These are phyloP conservation scores for Carex littledalei DNA, from an alignment of 176 grass and related monocot species.

Conservation along the genomic window DNA sequence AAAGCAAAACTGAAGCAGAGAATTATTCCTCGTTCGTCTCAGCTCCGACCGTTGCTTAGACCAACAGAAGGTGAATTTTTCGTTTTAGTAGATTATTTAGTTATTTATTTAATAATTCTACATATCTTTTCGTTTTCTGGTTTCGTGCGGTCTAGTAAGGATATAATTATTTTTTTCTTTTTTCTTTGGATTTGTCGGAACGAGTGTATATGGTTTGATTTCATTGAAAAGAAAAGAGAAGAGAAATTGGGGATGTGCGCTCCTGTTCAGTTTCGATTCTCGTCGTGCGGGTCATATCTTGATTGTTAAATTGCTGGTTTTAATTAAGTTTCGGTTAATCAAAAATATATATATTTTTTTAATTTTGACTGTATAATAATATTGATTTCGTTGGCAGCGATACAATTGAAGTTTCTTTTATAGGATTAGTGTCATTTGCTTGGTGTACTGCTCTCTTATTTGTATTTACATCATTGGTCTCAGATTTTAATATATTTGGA, in stretches of 20 bases:
- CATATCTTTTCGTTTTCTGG: neutral
- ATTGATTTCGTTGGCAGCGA: neutral
- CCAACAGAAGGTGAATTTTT: constrained; percentile 2
- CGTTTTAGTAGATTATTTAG: neutral
- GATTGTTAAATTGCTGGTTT: neutral
- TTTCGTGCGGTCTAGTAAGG: neutral
- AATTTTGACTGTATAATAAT: neutral
- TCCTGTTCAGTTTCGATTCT: constrained; percentile 15
- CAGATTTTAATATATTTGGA: neutral
- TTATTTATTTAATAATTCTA: neutral
- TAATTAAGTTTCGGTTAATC: neutral
- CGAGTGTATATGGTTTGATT: neutral
- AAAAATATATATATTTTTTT: neutral
- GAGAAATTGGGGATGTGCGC: constrained; percentile 21
- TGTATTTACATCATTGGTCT: constrained; percentile 2
- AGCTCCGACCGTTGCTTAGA: constrained; percentile 10
- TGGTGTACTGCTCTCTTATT: neutral
- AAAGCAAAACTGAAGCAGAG: constrained; percentile 7
- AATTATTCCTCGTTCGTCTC: constrained; percentile 4
- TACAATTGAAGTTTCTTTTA: constrained; percentile 11
- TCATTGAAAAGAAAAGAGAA: constrained; percentile 1
- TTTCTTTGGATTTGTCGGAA: constrained; percentile 12
- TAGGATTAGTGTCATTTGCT: constrained; percentile 11
- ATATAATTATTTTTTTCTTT: neutral
- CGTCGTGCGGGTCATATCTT: constrained; percentile 14